Evolutionary conservation across 257 asterid species (phyloP).

Genomic region (Sherardia arvensis): DNA sequence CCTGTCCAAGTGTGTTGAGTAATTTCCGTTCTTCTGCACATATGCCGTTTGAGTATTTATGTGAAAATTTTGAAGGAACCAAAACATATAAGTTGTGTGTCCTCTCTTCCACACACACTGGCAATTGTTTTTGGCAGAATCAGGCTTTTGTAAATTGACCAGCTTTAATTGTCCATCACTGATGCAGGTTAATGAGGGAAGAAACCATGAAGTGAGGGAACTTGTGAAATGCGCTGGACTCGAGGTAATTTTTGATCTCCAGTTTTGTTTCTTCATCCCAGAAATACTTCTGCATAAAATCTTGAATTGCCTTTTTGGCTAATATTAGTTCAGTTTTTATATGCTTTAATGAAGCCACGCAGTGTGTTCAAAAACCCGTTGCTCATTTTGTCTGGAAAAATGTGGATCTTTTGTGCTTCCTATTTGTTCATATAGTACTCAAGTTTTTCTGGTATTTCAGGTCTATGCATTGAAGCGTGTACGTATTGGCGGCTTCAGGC

Average conservation of each 20-base stretch:
- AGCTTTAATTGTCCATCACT: slow-evolving; percentile 1
- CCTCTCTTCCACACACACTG: not conserved
- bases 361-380: not conserved
- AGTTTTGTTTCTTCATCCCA: not conserved
- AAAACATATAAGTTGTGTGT: not conserved
- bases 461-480: slow-evolving; percentile 82
- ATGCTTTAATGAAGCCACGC: not conserved
- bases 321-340: not conserved
- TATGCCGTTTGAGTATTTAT: not conserved
- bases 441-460: slow-evolving; percentile 34
- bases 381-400: not conserved
- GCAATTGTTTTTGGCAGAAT: too few species aligned
- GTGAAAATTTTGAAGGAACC: not conserved
- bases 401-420: not conserved
- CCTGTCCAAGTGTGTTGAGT: not conserved
- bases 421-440: not conserved
- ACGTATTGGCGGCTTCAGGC: slow-evolving; percentile 89
- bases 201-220: slow-evolving; percentile 98
- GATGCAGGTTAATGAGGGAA: slow-evolving; percentile 91
- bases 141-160: not conserved
- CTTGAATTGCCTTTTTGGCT: slow-evolving; percentile 5
- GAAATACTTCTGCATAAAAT: not conserved
- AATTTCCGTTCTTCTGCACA: not conserved
- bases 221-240: slow-evolving; percentile 96
- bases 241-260: slow-evolving; percentile 50